Base-by-base conservation (phyloP, 225 moss, liverwort and hornwort species). In the Sphagnum tenellum region DNA sequence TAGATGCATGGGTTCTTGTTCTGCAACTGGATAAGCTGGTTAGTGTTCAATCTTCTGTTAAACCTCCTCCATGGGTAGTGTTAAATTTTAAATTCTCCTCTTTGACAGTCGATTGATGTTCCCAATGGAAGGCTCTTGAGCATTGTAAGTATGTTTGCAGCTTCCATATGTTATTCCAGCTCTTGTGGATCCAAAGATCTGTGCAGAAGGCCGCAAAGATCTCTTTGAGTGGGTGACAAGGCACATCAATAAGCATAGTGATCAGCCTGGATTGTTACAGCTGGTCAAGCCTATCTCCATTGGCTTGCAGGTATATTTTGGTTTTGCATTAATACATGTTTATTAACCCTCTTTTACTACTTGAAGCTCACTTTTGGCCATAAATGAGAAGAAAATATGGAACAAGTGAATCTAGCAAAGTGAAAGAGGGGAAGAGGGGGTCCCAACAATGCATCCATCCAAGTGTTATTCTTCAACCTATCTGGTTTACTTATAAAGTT, bases 201-300 rank as follows among this genome's bases (percentile, higher is more conserved):
- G 84, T 74, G 88, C 95, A 44, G 95, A 96, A 74, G 95, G 95
- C 14, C 84, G 95, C 8, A 96, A 92, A 72, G 95, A 96, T 11
- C 77, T 96, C 12, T 92, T 88, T 69, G 95, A 96, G 61, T 96
- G 95, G 95, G 78, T 87, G 55, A 77, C 82, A 53, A 85, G 77
- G 72, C 76, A 96, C 68, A 76, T 80, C 49, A 79, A 82, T 65
- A 84, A 83, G 55, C 77, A 82, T 67, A 88, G 86, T 55, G 80
- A 79, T 73, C 89, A 84, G 66, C 76, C 81, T 46, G 85, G 85
- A 57, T 66, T 92, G 67, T 73, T 82, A n/a, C 77, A 86, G 72
- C 68, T 96, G 51, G 74, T 90, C 48, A 96, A 87, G 66, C 88
- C 92, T 4, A 81, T 92, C 64, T 77, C 80, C 8, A 61, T 79